Evolutionary conservation across 306 rosid species (phyloP), one percentile per base, ranked within the genome.

Genomic region (Lagenaria siceraria): DNA sequence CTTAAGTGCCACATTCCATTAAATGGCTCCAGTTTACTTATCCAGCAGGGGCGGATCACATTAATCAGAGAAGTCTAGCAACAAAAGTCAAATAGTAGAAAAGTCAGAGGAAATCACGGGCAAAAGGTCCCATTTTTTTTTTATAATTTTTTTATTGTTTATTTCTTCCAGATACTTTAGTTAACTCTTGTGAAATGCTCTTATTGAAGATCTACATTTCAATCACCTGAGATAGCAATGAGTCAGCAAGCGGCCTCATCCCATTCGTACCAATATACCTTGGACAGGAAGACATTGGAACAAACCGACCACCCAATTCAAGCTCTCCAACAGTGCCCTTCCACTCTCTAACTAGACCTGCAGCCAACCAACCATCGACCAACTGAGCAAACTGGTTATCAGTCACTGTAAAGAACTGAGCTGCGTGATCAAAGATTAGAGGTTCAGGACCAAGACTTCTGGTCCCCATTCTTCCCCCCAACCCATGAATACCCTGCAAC

Each of bases 1-100:
- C 96, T 91, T 83, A 94, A 83, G 85, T 94, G 87, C 98, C 98
- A 94, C 88, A 85, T 89, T 82, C 98, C 98, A 73, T 91, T 94
- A 80, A 89, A 94, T 15, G 95, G 98, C 87, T 91, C 96, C 49
- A 94, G 77, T 81, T 94, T 89, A 80, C 97, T 94, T 54, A 90
- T 87, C 97, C 97, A 94, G 88, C 96, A 83, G 0, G 96, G 95
- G 69, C 98, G 88, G 81, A 80, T 87, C 83, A 94, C 93, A 80
- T 81, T 83, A 81, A 90, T 88, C 91, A 83, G n/a, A 76, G 60
- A 10, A 78, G 89, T 74, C 98, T 94, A 89, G 66, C 36, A 58
- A 58, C 53, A 76, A 36, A 29, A 75, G 52, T 36, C 27, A 36
- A 25, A 33, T n/a, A 55, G n/a, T 55, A 73, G 46, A 25, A 58